Percentiles rank a stretch among this genome's conserved stretches.
Evolutionary conservation across 768 basidiomycete genomes (phyloP).

Genomic region (Pleurotus cornucopiae): DNA sequence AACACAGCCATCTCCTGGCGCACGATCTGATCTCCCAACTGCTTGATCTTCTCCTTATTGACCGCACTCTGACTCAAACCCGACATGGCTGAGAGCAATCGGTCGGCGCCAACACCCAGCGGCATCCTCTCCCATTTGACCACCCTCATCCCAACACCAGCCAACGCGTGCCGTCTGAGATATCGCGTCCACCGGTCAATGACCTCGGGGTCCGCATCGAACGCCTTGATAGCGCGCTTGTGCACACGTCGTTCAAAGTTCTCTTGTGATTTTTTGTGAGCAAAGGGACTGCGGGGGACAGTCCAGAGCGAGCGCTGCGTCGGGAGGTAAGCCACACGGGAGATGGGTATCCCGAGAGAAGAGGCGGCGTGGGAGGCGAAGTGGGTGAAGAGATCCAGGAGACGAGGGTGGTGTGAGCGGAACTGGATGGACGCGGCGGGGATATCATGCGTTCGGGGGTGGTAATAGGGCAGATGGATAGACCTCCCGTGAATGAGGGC

Average conservation of each 20-base stretch:
- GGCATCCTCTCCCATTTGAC: slow-evolving; percentile 71
- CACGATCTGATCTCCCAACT: slow-evolving; percentile 38
- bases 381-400: slow-evolving; percentile 76
- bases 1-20: slow-evolving; percentile 24
- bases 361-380: slow-evolving; percentile 82
- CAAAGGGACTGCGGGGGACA: slow-evolving; percentile 81
- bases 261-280: slow-evolving; percentile 91
- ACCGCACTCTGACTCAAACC: slow-evolving; percentile 24
- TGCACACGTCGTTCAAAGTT: slow-evolving; percentile 88
- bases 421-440: slow-evolving; percentile 84
- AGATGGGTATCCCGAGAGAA: slow-evolving; percentile 79
- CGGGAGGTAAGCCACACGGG: slow-evolving; percentile 62
- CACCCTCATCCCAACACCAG: slow-evolving; percentile 84
- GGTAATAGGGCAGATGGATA: slow-evolving; percentile 47
- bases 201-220: slow-evolving; percentile 78
- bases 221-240: slow-evolving; percentile 85
- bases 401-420: slow-evolving; percentile 64
- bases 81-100: slow-evolving; percentile 17
- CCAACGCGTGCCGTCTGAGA: slow-evolving; percentile 66
- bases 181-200: slow-evolving; percentile 81
- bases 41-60: slow-evolving; percentile 29
- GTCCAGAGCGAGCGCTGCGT: slow-evolving; percentile 81
- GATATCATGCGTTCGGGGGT: slow-evolving; percentile 59
- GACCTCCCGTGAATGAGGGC: slow-evolving; percentile 61
- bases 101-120: slow-evolving; percentile 37